Conservation (phyloP, 2,329 filamentous ascomycete species). For the Scytalidium lignicola region DNA sequence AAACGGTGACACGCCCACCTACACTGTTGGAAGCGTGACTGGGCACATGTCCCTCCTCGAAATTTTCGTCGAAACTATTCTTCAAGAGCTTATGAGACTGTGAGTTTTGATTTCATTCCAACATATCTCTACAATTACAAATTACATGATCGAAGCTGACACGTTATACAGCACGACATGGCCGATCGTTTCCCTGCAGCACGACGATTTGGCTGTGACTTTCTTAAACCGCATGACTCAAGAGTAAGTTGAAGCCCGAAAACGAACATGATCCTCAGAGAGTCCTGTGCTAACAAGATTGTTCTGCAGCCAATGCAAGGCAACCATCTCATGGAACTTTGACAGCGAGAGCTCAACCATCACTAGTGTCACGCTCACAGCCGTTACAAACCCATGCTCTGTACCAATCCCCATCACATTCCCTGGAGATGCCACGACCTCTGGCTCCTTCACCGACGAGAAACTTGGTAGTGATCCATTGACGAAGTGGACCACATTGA, state of each 20-base stretch:
- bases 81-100: conserved; percentile 13
- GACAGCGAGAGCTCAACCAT: neutral
- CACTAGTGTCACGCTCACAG: conserved; percentile 32
- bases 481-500: conserved; percentile 41
- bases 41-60: conserved; percentile 14
- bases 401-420: conserved; percentile 4
- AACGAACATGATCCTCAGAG: conserved; percentile 38
- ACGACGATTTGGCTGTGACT: conserved; percentile 41
- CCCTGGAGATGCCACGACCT: conserved; percentile 26
- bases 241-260: neutral
- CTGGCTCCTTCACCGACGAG: conserved; percentile 4
- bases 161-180: conserved; percentile 36
- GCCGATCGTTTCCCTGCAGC: conserved; percentile 48
- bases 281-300: conserved; percentile 27
- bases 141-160: no score
- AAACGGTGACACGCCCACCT: conserved; percentile 35
- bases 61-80: conserved; percentile 17
- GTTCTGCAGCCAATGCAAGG: conserved; percentile 4
- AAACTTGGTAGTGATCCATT: conserved; percentile 46
- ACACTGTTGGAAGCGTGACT: conserved; percentile 10
- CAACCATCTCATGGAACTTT: conserved; percentile 3
- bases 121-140: no score
- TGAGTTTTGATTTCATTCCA: conserved; percentile 18
- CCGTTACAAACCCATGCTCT: conserved; percentile 26
- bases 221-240: neutral